Conservation (phyloP, 495 filamentous ascomycete genomes). For the Talaromyces thailandensis region DNA sequence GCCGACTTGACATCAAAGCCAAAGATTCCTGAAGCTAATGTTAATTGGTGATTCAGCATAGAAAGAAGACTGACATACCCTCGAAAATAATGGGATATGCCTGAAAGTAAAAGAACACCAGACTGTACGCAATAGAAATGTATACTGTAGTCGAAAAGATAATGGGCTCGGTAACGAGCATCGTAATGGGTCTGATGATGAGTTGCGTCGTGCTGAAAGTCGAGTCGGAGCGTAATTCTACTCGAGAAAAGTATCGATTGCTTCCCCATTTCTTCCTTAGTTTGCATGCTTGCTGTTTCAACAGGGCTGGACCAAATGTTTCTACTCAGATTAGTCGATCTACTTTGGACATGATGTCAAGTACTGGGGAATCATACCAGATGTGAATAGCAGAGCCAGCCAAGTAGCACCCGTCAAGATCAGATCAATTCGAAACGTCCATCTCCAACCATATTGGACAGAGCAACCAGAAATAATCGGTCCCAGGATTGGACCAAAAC, state of each 20-base stretch:
- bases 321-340: conserved; percentile 15
- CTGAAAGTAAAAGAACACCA: conserved; percentile 66
- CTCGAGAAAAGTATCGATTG: conserved; percentile 22
- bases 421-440: conserved; percentile 54
- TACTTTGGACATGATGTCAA: neutral
- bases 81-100: conserved; percentile 58
- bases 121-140: conserved; percentile 59
- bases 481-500: conserved; percentile 56
- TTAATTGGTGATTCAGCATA: too few species aligned
- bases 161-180: conserved; percentile 22
- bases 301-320: conserved; percentile 65
- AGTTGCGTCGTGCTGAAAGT: conserved; percentile 33
- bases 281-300: conserved; percentile 53
- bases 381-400: conserved; percentile 33
- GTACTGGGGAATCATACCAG: conserved; percentile 27
- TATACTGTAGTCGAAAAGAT: conserved; percentile 44
- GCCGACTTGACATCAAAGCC: conserved; percentile 25
- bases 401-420: conserved; percentile 43
- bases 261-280: conserved; percentile 51
- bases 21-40: conserved; percentile 16
- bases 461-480: conserved; percentile 61
- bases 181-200: conserved; percentile 39
- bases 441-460: conserved; percentile 51
- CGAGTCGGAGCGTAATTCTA: conserved; percentile 29
- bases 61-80: conserved; percentile 11